These are phyloP conservation scores for Poa annua DNA, from an alignment of 176 grass and related monocot species.

Conservation along the genomic window DNA sequence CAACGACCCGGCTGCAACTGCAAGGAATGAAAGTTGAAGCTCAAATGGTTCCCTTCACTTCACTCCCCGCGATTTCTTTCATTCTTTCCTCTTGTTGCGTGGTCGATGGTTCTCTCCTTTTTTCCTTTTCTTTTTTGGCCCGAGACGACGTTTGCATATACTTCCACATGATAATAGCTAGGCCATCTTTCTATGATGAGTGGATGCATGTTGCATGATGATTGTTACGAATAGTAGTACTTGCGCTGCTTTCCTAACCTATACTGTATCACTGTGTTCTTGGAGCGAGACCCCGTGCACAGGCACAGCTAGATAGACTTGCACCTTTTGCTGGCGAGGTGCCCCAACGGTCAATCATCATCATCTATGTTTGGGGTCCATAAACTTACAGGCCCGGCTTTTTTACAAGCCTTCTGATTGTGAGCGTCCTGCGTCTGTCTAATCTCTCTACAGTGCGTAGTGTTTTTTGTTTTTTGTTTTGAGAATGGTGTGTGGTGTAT, in stretches of 20 bases:
- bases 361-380: constrained; percentile 34
- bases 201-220: not conserved
- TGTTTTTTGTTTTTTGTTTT: too few relatives aligned
- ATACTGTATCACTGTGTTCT: constrained; percentile 10
- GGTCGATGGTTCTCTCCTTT: not conserved
- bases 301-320: constrained; percentile 53
- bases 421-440: not conserved
- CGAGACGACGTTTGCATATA: not conserved
- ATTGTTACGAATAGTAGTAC: constrained; percentile 26
- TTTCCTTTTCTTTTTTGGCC: not conserved
- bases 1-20: constrained; percentile 48
- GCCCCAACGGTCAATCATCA: constrained; percentile 60
- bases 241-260: constrained; percentile 32
- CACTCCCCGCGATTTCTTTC: not conserved
- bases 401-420: not conserved
- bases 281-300: constrained; percentile 47
- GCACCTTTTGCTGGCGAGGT: constrained; percentile 35
- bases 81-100: not conserved
- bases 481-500: not conserved
- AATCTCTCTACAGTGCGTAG: not conserved
- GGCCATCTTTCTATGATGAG: constrained; percentile 17
- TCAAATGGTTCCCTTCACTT: constrained; percentile 29
- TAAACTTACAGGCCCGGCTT: not conserved
- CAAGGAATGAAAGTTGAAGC: constrained; percentile 39
- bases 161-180: not conserved